Percentiles rank a stretch among this genome's conserved stretches.
Conservation (phyloP, 1,139 yeast genomes). For the Pichia sp. region DNA sequence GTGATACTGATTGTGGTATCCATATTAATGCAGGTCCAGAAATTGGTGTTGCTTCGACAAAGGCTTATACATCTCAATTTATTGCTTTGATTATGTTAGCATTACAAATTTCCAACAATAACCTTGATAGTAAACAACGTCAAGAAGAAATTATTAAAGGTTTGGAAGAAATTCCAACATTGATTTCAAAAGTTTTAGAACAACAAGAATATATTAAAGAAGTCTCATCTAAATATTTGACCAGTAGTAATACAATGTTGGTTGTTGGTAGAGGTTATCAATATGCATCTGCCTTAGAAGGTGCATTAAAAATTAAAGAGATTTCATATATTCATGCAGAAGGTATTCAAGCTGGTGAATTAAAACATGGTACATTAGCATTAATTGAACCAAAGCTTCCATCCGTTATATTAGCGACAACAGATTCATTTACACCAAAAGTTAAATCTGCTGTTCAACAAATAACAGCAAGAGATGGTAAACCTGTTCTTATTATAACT, state of each 20-base stretch:
- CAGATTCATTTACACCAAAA: conserved; percentile 94
- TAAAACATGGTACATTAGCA: conserved; percentile 97
- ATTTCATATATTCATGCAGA: conserved; percentile 98
- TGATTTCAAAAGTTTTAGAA: conserved; percentile 67
- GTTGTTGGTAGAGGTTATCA: conserved; percentile 97
- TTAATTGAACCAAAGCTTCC: conserved; percentile 92
- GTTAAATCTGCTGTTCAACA: conserved; percentile 95
- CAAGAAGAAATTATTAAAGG: conserved; percentile 85
- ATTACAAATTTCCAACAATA: conserved; percentile 83
- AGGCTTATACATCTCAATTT: conserved; percentile 97
- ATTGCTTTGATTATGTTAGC: conserved; percentile 98
- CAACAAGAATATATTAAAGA: conserved; percentile 69
- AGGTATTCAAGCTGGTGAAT: conserved; percentile 98
- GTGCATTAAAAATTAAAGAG: conserved; percentile 96
- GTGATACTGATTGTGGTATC: conserved; percentile 98
- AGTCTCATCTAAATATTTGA: conserved; percentile 64
- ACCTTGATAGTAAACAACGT: conserved; percentile 67
- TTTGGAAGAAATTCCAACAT: conserved; percentile 74
- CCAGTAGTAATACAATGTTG: conserved; percentile 77
- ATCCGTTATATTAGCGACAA: conserved; percentile 93
- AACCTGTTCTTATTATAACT: conserved; percentile 90
- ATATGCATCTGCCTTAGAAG: conserved; percentile 95
- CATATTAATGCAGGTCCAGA: conserved; percentile 99
- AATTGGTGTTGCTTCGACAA: conserved; percentile 99
- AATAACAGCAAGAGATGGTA: conserved; percentile 95